Conservation (phyloP, 495 filamentous ascomycete genomes). For the Evernia prunastri region DNA sequence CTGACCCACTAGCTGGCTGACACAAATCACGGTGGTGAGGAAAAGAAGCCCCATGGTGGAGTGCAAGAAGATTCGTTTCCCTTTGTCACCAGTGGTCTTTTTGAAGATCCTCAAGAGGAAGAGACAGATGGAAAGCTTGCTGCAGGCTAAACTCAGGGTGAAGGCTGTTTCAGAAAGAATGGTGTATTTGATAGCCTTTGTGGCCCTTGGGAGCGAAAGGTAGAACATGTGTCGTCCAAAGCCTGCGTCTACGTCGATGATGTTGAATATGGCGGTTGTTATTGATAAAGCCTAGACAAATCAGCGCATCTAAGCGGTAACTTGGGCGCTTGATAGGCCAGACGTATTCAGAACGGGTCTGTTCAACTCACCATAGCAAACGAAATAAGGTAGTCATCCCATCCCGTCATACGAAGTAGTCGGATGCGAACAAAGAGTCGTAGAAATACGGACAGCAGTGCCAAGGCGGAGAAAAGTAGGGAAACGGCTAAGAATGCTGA, state of each 20-base stretch:
- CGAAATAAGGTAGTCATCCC: neutral
- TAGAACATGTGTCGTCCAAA: slow-evolving; percentile 18
- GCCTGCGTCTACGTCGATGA: slow-evolving; percentile 1
- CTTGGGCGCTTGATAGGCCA: neutral
- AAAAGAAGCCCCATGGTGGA: slow-evolving; percentile 14
- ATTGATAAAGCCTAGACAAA: neutral
- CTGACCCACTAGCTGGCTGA: slow-evolving; percentile 10
- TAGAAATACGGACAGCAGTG: neutral
- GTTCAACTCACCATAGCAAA: neutral
- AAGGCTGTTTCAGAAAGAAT: slow-evolving; percentile 9
- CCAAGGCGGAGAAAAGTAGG: neutral
- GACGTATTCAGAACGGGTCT: neutral
- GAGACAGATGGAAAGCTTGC: slow-evolving; percentile 18
- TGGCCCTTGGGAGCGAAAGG: slow-evolving; percentile 2
- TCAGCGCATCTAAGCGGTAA: no score
- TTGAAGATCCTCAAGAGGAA: slow-evolving; percentile 14
- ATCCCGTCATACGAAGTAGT: neutral
- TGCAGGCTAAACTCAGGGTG: slow-evolving; percentile 14
- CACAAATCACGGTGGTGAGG: slow-evolving; percentile 7
- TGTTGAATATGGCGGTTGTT: neutral
- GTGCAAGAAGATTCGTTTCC: slow-evolving; percentile 10
- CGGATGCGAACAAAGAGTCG: neutral
- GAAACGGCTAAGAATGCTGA: neutral
- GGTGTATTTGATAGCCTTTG: slow-evolving; percentile 10
- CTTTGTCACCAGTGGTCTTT: neutral